Conservation (phyloP, 2,329 filamentous ascomycete genomes). For the Coleophoma cylindrospora region DNA sequence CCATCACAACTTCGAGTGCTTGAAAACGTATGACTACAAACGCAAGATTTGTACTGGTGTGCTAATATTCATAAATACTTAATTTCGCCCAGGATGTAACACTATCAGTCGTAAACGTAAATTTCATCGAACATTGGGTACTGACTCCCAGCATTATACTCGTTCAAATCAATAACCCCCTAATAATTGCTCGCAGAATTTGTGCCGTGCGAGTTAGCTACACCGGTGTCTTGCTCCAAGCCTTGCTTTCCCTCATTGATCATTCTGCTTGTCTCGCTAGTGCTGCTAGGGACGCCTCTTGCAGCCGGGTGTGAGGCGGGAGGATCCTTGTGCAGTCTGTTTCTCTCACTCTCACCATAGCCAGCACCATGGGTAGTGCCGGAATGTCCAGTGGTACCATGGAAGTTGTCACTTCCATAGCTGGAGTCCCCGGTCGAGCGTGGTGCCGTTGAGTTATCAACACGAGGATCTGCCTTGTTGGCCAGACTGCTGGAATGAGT, state of each 20-base stretch:
- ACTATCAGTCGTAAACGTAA: no score
- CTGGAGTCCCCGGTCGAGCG: not conserved
- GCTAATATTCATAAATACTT: no score
- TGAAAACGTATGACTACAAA: no score
- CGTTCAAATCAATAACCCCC: no score
- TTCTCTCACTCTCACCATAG: constrained; percentile 6
- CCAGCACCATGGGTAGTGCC: not conserved
- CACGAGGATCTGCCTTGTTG: not conserved
- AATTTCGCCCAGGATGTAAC: no score
- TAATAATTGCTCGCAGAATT: not conserved
- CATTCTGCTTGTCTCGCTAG: not conserved
- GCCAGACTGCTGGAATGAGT: not conserved
- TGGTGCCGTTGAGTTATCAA: not conserved
- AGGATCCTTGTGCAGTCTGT: constrained; percentile 20
- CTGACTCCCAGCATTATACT: no score
- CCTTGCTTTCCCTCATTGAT: not conserved
- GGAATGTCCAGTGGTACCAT: not conserved
- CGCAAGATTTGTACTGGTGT: no score
- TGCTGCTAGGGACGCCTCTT: not conserved
- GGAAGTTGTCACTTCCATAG: not conserved
- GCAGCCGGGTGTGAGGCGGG: constrained; percentile 16
- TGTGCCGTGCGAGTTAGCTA: not conserved
- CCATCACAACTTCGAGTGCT: no score
- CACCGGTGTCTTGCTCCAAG: not conserved
- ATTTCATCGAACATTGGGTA: no score